These are phyloP conservation scores for Xylaria sp. DNA, from an alignment of 2,329 filamentous ascomycete species.

Conservation along the genomic window DNA sequence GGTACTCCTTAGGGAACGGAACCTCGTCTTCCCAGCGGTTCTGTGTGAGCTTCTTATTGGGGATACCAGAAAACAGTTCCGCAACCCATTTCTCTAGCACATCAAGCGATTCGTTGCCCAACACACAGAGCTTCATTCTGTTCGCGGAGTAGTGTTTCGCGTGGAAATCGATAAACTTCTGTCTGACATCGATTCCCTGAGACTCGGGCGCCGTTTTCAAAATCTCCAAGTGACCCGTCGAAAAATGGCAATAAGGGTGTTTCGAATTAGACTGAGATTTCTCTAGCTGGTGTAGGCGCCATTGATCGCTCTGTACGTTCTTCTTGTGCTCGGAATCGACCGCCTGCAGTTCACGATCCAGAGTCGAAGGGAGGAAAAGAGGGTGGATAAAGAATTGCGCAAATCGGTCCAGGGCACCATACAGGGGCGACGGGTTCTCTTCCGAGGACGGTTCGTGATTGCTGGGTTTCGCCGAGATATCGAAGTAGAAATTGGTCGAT, in stretches of 20 bases:
- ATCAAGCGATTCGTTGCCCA: slow-evolving; percentile 77
- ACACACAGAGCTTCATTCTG: slow-evolving; percentile 82
- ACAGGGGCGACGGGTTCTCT: slow-evolving; percentile 56
- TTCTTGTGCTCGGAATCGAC: slow-evolving; percentile 98
- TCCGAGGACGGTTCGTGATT: slow-evolving; percentile 53
- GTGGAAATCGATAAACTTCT: slow-evolving; percentile 91
- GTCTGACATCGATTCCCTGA: slow-evolving; percentile 74
- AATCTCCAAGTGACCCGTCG: slow-evolving; percentile 81
- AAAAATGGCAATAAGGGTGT: slow-evolving; percentile 88
- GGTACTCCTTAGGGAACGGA: slow-evolving; percentile 45
- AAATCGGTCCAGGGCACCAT: slow-evolving; percentile 83
- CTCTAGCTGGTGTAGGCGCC: slow-evolving; percentile 81
- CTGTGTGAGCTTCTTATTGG: slow-evolving; percentile 70
- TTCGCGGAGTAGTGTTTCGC: slow-evolving; percentile 87
- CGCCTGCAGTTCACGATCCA: slow-evolving; percentile 81
- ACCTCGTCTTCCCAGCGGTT: slow-evolving; percentile 51
- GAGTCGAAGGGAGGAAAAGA: slow-evolving; percentile 74
- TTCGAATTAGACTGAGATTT: slow-evolving; percentile 82
- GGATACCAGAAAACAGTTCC: slow-evolving; percentile 74
- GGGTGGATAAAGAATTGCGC: slow-evolving; percentile 91
- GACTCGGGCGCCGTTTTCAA: slow-evolving; percentile 77
- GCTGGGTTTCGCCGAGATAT: slow-evolving; percentile 75
- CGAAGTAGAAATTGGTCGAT: slow-evolving; percentile 97
- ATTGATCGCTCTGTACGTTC: slow-evolving; percentile 85
- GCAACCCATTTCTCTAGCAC: slow-evolving; percentile 77